Conservation (phyloP, 345 rosid species). For the Lumnitzera racemosa region DNA sequence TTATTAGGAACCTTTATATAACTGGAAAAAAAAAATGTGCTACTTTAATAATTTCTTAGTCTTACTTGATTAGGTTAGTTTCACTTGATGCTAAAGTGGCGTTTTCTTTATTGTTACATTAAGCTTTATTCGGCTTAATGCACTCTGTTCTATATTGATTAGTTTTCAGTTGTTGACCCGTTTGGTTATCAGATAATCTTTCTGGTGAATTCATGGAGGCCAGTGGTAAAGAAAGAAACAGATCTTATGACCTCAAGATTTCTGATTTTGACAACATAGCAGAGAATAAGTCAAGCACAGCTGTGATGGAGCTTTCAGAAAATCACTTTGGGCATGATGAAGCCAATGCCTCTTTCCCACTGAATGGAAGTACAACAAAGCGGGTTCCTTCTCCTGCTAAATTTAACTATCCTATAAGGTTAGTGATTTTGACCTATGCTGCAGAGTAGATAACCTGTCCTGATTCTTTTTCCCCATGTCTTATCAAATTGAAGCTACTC, state of each 20-base stretch:
- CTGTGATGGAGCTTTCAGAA: conserved; percentile 18
- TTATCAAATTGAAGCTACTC: too few species aligned
- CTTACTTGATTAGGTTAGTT: too few species aligned
- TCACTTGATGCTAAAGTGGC: too few species aligned
- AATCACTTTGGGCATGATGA: conserved; percentile 9
- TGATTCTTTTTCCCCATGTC: not conserved
- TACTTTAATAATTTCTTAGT: too few species aligned
- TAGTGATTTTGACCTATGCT: conserved; percentile 15
- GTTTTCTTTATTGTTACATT: too few species aligned
- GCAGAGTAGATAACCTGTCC: conserved; percentile 2
- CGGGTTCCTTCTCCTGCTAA: conserved; percentile 20
- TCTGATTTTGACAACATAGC: too few species aligned
- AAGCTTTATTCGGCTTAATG: too few species aligned
- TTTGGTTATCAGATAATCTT: conserved; percentile 28
- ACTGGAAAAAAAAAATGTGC: too few species aligned
- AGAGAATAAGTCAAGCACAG: conserved; percentile 12
- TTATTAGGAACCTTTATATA: too few species aligned
- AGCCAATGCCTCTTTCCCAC: conserved; percentile 17
- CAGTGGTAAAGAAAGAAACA: conserved; percentile 20
- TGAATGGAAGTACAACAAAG: conserved; percentile 27
- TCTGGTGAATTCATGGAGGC: conserved; percentile 18
- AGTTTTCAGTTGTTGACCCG: too few species aligned
- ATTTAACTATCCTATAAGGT: conserved; percentile 33
- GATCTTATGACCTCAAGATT: conserved; percentile 10
- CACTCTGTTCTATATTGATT: too few species aligned